A percentile compares a stretch with the other conserved stretches of the same genome.
phyloP scores from a whole-genome alignment of 179 eudicot species.

The Heliamphora pulchella region DNA sequence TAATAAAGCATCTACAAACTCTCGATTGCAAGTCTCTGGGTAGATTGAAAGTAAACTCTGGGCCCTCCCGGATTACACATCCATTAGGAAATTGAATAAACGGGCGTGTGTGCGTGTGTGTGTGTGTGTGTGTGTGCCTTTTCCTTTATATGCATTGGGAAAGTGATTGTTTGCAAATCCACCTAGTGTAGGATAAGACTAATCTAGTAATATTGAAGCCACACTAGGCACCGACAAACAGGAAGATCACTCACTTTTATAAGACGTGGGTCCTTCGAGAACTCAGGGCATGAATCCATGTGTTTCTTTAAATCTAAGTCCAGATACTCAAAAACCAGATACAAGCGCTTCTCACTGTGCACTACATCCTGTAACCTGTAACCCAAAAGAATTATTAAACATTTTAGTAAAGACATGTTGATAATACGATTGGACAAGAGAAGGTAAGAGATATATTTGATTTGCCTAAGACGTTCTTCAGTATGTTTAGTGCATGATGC shows the following conservation, averaged over 20 bases:
- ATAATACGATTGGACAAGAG: no score
- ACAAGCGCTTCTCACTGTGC: slow-evolving; percentile 80
- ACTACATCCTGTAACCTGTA: slow-evolving; percentile 91
- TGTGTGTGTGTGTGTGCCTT: no score
- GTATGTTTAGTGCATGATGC: not conserved
- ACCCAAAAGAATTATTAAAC: slow-evolving; percentile 11
- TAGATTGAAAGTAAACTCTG: not conserved
- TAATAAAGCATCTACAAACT: not conserved
- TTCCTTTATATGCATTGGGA: not conserved
- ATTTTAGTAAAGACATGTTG: not conserved
- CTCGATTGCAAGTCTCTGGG: not conserved
- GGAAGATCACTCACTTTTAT: slow-evolving; percentile 56
- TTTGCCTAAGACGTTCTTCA: not conserved
- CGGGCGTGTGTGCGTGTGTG: no score
- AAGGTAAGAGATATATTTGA: not conserved
- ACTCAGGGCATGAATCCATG: slow-evolving; percentile 87
- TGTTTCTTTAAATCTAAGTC: slow-evolving; percentile 94
- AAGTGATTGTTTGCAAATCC: not conserved
- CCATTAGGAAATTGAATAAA: no score
- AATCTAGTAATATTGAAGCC: not conserved
- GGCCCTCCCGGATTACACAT: not conserved
- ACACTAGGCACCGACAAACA: slow-evolving; percentile 11
- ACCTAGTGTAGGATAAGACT: not conserved
- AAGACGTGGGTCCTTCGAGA: slow-evolving; percentile 67
- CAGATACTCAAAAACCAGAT: slow-evolving; percentile 91